Percentiles rank a stretch among this genome's conserved stretches.
These are phyloP conservation scores for Penicillium subrubescens DNA, from an alignment of 495 filamentous ascomycete genomes.

Conservation along the genomic window DNA sequence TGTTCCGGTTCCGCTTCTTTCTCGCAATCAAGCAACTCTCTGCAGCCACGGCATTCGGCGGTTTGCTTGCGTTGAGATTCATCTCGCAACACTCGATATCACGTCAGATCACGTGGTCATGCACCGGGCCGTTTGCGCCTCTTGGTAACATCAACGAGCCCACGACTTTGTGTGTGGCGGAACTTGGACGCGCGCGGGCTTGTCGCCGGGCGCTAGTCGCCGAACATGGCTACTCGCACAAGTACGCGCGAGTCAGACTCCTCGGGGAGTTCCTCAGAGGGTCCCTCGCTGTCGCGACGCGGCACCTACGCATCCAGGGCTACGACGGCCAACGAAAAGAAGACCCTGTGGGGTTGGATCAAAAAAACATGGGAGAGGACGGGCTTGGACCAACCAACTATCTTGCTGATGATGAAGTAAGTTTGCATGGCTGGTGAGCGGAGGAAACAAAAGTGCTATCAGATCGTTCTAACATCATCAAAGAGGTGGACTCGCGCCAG, in stretches of 20 bases:
- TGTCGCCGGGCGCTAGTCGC: constrained; percentile 24
- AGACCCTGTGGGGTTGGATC: constrained; percentile 15
- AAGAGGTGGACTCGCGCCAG: constrained; percentile 44
- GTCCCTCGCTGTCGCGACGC: constrained; percentile 14
- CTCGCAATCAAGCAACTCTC: background rate
- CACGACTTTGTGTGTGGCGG: background rate
- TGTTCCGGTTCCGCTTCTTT: background rate
- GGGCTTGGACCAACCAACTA: constrained; percentile 56
- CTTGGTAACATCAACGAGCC: background rate
- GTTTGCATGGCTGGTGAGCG: constrained; percentile 5
- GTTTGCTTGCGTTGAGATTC: background rate
- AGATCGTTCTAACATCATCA: constrained; percentile 18
- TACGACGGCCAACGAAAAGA: constrained; percentile 17
- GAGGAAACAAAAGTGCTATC: background rate
- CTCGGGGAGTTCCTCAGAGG: constrained; percentile 6
- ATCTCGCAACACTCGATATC: background rate
- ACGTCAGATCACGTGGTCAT: background rate
- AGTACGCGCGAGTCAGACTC: constrained; percentile 18
- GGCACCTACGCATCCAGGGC: constrained; percentile 14
- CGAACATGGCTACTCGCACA: constrained; percentile 24
- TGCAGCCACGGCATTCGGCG: background rate
- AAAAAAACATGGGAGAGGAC: constrained; percentile 49
- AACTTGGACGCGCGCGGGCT: background rate
- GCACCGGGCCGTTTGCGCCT: background rate
- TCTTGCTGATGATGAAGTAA: constrained; percentile 68